Base-by-base conservation (phyloP, 1,284 basidiomycete genomes). In the Sanghuangporus baumii region DNA sequence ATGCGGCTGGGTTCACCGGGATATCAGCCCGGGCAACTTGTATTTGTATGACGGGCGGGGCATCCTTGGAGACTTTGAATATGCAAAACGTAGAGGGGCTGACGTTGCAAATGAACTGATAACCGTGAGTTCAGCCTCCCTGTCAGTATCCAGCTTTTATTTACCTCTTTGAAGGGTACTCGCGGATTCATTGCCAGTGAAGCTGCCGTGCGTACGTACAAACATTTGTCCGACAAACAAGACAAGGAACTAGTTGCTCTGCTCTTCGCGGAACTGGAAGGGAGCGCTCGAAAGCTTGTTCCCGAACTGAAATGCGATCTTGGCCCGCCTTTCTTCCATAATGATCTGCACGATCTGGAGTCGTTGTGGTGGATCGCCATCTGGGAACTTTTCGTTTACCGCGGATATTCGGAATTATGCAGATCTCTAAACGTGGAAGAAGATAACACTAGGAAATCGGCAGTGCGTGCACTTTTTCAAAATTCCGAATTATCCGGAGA, bases 51-150 rank as follows among this genome's bases (percentile, higher is more conserved):
- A 41, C 9, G 40, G 40, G 2, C 23, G 47, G 41, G 43, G 57
- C 31, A 12, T 59, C 18, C 9, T 59, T 20, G 57, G 57, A 6
- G 57, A 59, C 26, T 36, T 59, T 9, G 57, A 59, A 26, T 59
- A 48, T 31, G 43, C 57, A 12, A 59, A 59, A 37, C 9, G 23
- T 7, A 34, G 9, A 18, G 43, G 43, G 6, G 1, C 43, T 55
- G 40, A 41, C 16, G 40, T 41, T 4, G 9, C 2, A 11, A 16
- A 16, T 16, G 40, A 41, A 4, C 40, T 9, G 40, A 9, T 9
- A 41, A 16, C 40, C 16, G 40, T 41, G 4, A 41, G 40, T 41
- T 11, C 5, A 2, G 9, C 40, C 16, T 11, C 11, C 40, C 4
- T 2, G 40, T 41, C 16, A 16, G 9, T 41, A 41, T 41, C 11